A percentile compares a stretch with the other conserved stretches of the same genome.
These are phyloP conservation scores for Sambucus nigra DNA, from an alignment of 129 eudicot species.

Conservation along the genomic window DNA sequence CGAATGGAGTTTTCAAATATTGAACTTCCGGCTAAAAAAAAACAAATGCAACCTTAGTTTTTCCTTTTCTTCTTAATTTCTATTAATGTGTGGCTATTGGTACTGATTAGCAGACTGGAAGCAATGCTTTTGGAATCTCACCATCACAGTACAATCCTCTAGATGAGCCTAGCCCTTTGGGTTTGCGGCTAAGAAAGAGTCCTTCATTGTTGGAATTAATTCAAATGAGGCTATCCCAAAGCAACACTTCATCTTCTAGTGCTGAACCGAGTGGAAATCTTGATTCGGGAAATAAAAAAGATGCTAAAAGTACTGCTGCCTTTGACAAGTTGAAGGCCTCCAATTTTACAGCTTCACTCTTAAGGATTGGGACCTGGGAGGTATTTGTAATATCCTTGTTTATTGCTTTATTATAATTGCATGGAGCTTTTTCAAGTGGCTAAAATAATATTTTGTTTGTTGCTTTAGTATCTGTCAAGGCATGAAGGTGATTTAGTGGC, in stretches of 20 bases:
- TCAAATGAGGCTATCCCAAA: slow-evolving; percentile 38
- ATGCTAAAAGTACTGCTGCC: slow-evolving; percentile 19
- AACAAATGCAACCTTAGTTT: too few relatives aligned
- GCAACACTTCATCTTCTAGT: slow-evolving; percentile 4
- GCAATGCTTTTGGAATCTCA: slow-evolving; percentile 11
- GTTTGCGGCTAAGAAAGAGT: slow-evolving; percentile 53
- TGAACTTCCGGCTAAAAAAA: too few relatives aligned
- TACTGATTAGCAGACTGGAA: slow-evolving; percentile 27
- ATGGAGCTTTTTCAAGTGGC: neutral
- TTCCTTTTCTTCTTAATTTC: neutral
- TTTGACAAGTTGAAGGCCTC: slow-evolving; percentile 71
- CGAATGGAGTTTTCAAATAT: too few relatives aligned
- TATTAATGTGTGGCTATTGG: neutral
- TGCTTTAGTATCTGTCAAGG: slow-evolving; percentile 58
- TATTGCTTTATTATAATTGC: too few relatives aligned
- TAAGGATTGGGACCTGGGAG: slow-evolving; percentile 85
- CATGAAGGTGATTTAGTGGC: slow-evolving; percentile 73
- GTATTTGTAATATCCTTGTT: slow-evolving; percentile 31
- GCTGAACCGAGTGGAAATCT: slow-evolving; percentile 10
- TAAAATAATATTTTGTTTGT: slow-evolving; percentile 20
- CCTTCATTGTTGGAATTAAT: slow-evolving; percentile 58
- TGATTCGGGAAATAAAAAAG: slow-evolving; percentile 25
- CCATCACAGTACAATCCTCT: slow-evolving; percentile 39
- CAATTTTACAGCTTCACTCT: slow-evolving; percentile 48
- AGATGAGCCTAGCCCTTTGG: slow-evolving; percentile 65